Conservation (phyloP, 2,329 filamentous ascomycete genomes). For the Penicillium paneum region DNA sequence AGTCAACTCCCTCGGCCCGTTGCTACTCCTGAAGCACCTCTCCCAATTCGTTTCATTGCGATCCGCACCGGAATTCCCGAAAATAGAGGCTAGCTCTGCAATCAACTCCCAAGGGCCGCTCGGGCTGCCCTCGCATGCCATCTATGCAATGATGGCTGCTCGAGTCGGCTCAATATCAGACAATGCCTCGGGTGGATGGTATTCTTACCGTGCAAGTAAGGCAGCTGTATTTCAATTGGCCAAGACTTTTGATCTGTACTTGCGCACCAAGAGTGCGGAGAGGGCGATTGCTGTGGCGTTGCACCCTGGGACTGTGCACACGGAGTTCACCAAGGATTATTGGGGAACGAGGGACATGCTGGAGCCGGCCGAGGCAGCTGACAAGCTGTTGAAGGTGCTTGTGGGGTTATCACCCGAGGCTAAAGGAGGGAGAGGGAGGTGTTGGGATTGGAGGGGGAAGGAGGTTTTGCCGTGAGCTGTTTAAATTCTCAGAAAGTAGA, state of each 20-base stretch:
- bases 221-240: constrained; percentile 68
- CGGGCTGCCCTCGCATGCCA: constrained; percentile 54
- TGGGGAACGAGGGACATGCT: constrained; percentile 70
- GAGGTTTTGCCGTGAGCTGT: constrained; percentile 55
- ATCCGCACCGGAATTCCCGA: constrained; percentile 39
- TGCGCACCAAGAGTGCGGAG: constrained; percentile 56
- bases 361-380: constrained; percentile 62
- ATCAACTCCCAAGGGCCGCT: constrained; percentile 2
- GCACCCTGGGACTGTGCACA: constrained; percentile 79
- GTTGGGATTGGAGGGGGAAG: constrained; percentile 67
- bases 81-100: constrained; percentile 11
- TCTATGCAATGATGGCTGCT: constrained; percentile 73
- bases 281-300: constrained; percentile 67
- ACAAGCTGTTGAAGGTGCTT: constrained; percentile 61
- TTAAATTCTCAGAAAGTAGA: neutral
- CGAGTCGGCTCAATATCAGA: constrained; percentile 72
- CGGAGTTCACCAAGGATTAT: constrained; percentile 68
- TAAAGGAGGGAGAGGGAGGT: constrained; percentile 57
- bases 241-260: constrained; percentile 67
- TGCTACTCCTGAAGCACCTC: constrained; percentile 76
- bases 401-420: constrained; percentile 36
- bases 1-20: constrained; percentile 70
- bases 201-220: constrained; percentile 74
- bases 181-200: constrained; percentile 75
- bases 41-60: constrained; percentile 64